Evolutionary conservation across 1,284 basidiomycete genomes (phyloP), one percentile per base, ranked within the genome.

Genomic region (Naganishia liquefaciens): DNA sequence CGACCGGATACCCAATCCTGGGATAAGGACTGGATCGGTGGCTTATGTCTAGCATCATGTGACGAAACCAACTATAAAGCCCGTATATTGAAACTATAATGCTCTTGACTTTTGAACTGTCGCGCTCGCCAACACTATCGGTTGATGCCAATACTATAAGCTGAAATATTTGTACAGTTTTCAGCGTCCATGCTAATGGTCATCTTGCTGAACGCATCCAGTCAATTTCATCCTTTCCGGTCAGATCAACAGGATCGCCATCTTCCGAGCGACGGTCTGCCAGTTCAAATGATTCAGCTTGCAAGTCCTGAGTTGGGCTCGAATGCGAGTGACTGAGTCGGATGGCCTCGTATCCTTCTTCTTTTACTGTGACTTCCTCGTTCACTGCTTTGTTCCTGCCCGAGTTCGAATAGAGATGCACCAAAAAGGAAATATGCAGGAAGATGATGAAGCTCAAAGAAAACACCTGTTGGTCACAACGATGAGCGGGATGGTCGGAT

Each of bases 401-500:
- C 17, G 85, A 84, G 0, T 80, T 85, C 5, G 80, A 72, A 75
- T 85, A 87, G 11, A 87, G 79, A 63, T 84, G 79, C 64, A 88
- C 79, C 54, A 88, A 80, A 65, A 83, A 79, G 40, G 84, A 80
- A 50, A 87, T 85, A 70, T 88, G 83, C 13, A 88, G 82, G 76
- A 93, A 92, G 54, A 92, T 76, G 53, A 90, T 69, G 80, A 92
- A 90, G 0, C 88, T 86, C 54, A 88, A 77, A 70, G 89, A 91
- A 78, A 88, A 90, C 67, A 77, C 76, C 71, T 73, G 67, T 40
- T 28, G 49, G 11, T 19, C 47, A 27, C 4, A 25, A 21, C n/a
- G 19, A 28, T 30, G 42, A 23, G 19, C 28, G 17, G n/a, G 25
- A 51, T n/a, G n/a, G n/a, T n/a, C n/a, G n/a, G 3, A 33, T 30